phyloP scores from a whole-genome alignment of 805 yeast species.

The Yamadazyma paraphyllophila region DNA sequence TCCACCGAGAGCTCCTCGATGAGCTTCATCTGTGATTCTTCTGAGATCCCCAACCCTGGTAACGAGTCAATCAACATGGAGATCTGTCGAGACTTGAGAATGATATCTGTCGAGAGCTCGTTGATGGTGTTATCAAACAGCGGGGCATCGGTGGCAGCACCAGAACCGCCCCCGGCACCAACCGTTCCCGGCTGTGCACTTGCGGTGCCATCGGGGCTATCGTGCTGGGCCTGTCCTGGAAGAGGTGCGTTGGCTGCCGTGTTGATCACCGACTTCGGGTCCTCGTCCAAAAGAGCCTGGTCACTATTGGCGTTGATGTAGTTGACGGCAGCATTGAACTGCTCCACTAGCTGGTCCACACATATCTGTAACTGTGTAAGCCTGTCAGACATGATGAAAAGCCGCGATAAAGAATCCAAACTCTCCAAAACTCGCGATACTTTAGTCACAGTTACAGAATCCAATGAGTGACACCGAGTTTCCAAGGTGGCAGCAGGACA shows the following conservation, averaged over 20 bases:
- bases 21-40: conserved; percentile 63
- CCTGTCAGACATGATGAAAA: conserved; percentile 67
- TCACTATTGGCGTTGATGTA: conserved; percentile 52
- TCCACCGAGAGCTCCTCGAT: conserved; percentile 64
- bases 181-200: conserved; percentile 13
- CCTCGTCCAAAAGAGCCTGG: conserved; percentile 48
- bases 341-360: conserved; percentile 77
- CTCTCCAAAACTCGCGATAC: not conserved
- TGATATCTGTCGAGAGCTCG: conserved; percentile 82
- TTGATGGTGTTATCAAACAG: conserved; percentile 49
- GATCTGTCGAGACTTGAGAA: conserved; percentile 82
- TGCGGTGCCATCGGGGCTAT: conserved; percentile 8
- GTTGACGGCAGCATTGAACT: conserved; percentile 73
- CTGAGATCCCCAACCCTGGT: conserved; percentile 90
- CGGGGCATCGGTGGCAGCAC: conserved; percentile 15
- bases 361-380: conserved; percentile 88
- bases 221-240: conserved; percentile 29
- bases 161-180: conserved; percentile 13
- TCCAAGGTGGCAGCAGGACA: conserved; percentile 68
- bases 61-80: conserved; percentile 80
- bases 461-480: not conserved
- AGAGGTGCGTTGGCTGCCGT: conserved; percentile 57
- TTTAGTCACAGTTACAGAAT: not conserved
- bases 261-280: conserved; percentile 66
- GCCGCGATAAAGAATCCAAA: not conserved